Evolutionary conservation across 1,284 basidiomycete species (phyloP).

Genomic region (Phlebopus sp.): DNA sequence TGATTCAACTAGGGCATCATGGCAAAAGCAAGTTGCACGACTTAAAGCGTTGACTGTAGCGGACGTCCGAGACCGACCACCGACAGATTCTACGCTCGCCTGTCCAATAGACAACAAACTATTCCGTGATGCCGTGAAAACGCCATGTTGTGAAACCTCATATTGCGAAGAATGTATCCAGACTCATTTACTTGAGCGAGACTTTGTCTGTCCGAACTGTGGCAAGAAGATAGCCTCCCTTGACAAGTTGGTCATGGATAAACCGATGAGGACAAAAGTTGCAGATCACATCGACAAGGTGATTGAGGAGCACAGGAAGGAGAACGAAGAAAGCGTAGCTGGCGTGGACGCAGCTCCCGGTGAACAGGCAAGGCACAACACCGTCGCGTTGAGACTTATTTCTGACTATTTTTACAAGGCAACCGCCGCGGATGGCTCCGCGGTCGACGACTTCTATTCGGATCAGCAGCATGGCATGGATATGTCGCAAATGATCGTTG

Average conservation of each 20-base stretch:
- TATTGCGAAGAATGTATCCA: slow-evolving; percentile 97
- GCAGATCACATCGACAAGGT: slow-evolving; percentile 80
- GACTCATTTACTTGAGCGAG: slow-evolving; percentile 86
- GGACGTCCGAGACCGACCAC: slow-evolving; percentile 83
- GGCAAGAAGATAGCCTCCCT: slow-evolving; percentile 81
- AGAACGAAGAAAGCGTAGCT: slow-evolving; percentile 44
- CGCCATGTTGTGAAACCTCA: slow-evolving; percentile 85
- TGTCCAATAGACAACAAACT: slow-evolving; percentile 91
- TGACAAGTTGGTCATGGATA: slow-evolving; percentile 80
- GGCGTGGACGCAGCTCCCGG: neutral
- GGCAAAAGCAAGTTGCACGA: slow-evolving; percentile 87
- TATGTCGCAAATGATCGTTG: slow-evolving; percentile 66
- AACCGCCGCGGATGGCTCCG: slow-evolving; percentile 28
- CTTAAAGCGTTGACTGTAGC: slow-evolving; percentile 77
- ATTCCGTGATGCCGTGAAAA: slow-evolving; percentile 86
- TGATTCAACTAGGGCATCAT: slow-evolving; percentile 62
- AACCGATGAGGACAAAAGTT: slow-evolving; percentile 73
- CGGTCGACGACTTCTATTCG: slow-evolving; percentile 60
- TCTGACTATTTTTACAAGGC: slow-evolving; percentile 18
- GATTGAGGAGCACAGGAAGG: slow-evolving; percentile 79
- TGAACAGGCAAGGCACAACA: slow-evolving; percentile 24
- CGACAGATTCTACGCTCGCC: slow-evolving; percentile 71
- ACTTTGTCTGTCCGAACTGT: slow-evolving; percentile 90
- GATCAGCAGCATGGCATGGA: slow-evolving; percentile 65
- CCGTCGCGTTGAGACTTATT: neutral